Evolutionary conservation across 2,329 filamentous ascomycete species (phyloP).

Genomic region (Epichloe brachyelytri): DNA sequence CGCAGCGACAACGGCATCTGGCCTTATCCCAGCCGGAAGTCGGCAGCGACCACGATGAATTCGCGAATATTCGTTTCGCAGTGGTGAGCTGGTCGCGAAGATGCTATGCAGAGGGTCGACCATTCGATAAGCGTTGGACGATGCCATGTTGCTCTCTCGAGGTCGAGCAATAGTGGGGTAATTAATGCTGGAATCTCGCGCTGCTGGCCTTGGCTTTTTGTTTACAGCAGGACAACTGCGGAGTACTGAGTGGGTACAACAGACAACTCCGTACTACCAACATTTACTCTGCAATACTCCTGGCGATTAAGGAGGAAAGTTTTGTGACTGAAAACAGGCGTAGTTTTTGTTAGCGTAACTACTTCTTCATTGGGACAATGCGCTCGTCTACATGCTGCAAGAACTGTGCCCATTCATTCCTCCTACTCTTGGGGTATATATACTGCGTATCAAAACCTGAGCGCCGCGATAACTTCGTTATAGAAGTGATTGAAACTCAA

Average conservation of each 20-base stretch:
- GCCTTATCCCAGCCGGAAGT: constrained; percentile 9
- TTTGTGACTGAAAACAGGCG: too few relatives aligned
- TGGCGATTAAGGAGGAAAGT: not conserved
- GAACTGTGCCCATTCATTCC: not conserved
- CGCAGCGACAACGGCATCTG: constrained; percentile 23
- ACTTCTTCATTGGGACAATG: not conserved
- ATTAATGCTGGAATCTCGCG: not conserved
- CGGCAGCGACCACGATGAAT: not conserved
- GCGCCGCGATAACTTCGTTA: not conserved
- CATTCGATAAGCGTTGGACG: not conserved
- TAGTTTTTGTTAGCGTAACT: too few relatives aligned
- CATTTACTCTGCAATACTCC: too few relatives aligned
- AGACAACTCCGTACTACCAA: not conserved
- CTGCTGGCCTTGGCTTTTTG: not conserved
- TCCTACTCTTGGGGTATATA: not conserved
- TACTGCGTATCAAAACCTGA: not conserved
- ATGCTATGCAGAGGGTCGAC: not conserved
- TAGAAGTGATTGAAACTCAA: not conserved
- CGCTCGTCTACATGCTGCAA: not conserved
- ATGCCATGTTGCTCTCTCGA: not conserved
- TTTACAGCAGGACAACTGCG: not conserved
- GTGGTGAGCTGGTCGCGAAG: not conserved
- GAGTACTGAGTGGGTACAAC: too few relatives aligned
- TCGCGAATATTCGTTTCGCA: not conserved
- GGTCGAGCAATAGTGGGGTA: not conserved